phyloP scores from a whole-genome alignment of 345 rosid species.

The Melastoma malabathricum region DNA sequence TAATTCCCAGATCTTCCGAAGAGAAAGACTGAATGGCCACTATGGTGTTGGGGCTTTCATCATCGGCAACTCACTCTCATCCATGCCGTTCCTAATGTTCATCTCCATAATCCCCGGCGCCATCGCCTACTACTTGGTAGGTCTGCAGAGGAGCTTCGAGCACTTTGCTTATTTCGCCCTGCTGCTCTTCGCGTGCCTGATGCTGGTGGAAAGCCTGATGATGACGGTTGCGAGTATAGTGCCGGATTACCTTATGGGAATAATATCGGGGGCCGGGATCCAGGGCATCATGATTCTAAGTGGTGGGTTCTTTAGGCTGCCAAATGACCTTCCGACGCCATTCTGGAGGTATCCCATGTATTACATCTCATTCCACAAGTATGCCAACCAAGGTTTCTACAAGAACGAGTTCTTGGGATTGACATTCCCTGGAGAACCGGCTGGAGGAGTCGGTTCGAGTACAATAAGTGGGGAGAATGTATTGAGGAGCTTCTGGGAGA shows the following conservation, averaged over 20 bases:
- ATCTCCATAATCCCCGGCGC: conserved; percentile 35
- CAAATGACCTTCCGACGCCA: conserved; percentile 26
- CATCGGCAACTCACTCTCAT: conserved; percentile 31
- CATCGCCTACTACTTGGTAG: conserved; percentile 18
- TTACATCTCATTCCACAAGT: conserved; percentile 35
- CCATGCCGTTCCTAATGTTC: conserved; percentile 25
- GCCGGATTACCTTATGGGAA: conserved; percentile 39
- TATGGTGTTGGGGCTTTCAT: conserved; percentile 26
- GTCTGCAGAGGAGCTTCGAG: conserved; percentile 19
- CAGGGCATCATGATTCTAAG: conserved; percentile 35
- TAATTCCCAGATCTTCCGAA: conserved; percentile 24
- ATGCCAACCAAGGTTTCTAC: conserved; percentile 35
- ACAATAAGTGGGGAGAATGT: conserved; percentile 15
- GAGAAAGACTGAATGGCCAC: conserved; percentile 51
- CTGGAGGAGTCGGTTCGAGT: neutral
- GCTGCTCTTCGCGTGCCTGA: conserved; percentile 23
- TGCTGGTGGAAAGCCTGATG: conserved; percentile 46
- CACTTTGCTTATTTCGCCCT: conserved; percentile 23
- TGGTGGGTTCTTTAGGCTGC: conserved; percentile 41
- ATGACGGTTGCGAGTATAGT: conserved; percentile 38
- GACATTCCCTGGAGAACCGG: conserved; percentile 6
- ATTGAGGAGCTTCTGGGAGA: conserved; percentile 23
- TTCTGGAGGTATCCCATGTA: conserved; percentile 36
- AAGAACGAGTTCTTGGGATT: conserved; percentile 42
- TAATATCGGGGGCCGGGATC: conserved; percentile 39